Evolutionary conservation across 2,329 filamentous ascomycete genomes (phyloP).

Genomic region (Huntiella omanensis): DNA sequence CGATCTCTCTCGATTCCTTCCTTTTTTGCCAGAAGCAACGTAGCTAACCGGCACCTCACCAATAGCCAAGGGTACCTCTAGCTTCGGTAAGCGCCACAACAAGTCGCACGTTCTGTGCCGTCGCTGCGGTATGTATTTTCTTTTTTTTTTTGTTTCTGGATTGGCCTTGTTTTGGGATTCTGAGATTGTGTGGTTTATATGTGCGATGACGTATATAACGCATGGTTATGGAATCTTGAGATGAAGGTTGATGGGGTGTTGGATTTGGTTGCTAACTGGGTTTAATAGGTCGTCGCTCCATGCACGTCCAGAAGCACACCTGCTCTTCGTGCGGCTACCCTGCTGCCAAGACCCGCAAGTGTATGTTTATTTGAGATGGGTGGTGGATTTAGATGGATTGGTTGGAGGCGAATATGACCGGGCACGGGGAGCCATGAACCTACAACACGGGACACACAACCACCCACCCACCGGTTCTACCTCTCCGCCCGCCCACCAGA

Average conservation of each 20-base stretch:
- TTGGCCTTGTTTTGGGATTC: conserved; percentile 4
- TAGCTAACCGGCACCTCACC: conserved; percentile 1
- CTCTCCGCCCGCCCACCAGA: not conserved
- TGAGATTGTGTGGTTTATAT: conserved; percentile 4
- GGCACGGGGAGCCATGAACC: not conserved
- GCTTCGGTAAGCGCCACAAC: conserved; percentile 60
- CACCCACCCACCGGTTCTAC: not conserved
- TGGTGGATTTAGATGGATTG: not conserved
- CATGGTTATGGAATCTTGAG: not conserved
- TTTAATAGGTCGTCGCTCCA: conserved; percentile 65
- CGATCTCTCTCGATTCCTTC: not conserved
- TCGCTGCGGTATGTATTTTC: conserved; percentile 69
- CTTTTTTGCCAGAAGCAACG: not conserved
- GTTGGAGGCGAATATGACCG: not conserved
- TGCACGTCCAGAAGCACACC: conserved; percentile 99
- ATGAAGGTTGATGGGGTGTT: too few species aligned
- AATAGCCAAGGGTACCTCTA: conserved; percentile 38
- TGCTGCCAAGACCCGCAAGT: conserved; percentile 92
- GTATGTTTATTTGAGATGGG: conserved; percentile 41
- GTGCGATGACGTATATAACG: not conserved
- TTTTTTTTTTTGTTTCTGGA: not conserved
- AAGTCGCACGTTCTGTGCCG: conserved; percentile 97
- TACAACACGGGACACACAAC: not conserved
- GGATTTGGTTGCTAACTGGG: not conserved
- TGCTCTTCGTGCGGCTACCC: conserved; percentile 93